phyloP scores from a whole-genome alignment of 306 rosid genomes.

The Pterocarpus santalinus region DNA sequence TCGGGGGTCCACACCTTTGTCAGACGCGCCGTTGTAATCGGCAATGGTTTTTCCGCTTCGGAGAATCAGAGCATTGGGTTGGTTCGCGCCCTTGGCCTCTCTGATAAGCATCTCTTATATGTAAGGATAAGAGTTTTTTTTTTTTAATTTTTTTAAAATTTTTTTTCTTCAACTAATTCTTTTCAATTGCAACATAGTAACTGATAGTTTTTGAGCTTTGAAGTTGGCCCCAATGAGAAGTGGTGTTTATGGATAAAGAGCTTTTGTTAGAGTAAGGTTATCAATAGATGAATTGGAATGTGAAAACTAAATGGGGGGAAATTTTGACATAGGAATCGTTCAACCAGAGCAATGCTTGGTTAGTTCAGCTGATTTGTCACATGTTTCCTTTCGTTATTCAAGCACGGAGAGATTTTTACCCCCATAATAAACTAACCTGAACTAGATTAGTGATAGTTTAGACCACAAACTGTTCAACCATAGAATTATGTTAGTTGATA shows the following conservation, averaged over 20 bases:
- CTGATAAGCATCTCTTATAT: conserved; percentile 64
- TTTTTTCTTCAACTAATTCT: background rate
- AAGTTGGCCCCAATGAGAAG: background rate
- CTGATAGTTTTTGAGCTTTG: conserved; percentile 23
- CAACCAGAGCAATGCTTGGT: no score
- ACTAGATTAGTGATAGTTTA: no score
- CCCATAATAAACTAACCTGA: no score
- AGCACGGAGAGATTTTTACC: no score
- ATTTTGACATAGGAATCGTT: background rate
- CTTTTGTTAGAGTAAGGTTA: background rate
- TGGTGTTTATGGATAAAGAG: background rate
- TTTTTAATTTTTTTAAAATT: background rate
- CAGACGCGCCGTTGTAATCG: conserved; percentile 74
- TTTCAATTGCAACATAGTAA: background rate
- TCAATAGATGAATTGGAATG: no score
- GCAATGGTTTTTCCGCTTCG: conserved; percentile 65
- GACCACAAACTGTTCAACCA: background rate
- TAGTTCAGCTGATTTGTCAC: no score
- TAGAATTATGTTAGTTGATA: conserved; percentile 13
- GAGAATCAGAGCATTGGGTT: conserved; percentile 81
- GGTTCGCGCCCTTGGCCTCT: conserved; percentile 80
- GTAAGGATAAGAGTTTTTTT: conserved; percentile 40
- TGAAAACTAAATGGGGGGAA: background rate
- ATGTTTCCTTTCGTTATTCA: no score
- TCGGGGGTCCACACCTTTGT: conserved; percentile 72